Evolutionary conservation across 345 rosid genomes (phyloP).

Genomic region (Citrus australasica): DNA sequence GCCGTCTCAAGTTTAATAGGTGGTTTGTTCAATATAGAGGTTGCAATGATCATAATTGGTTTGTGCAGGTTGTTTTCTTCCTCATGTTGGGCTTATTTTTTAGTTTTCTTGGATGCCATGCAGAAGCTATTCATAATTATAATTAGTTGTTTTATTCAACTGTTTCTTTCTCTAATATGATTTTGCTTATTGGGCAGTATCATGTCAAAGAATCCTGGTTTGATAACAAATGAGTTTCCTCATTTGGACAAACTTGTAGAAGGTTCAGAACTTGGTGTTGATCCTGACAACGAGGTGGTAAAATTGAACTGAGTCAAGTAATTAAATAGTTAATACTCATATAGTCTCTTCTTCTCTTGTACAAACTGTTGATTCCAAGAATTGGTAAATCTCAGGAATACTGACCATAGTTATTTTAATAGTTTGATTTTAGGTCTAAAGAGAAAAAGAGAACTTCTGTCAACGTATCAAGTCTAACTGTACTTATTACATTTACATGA

Average conservation of each 20-base stretch:
- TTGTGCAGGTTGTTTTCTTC: constrained; percentile 41
- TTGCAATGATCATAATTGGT: constrained; percentile 42
- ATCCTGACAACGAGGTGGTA: constrained; percentile 35
- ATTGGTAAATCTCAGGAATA: background rate
- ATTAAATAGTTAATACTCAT: background rate
- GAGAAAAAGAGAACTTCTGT: background rate
- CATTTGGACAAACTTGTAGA: constrained; percentile 16
- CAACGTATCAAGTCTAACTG: background rate
- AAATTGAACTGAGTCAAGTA: background rate
- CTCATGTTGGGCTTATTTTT: background rate
- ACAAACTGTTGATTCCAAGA: background rate
- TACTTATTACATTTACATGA: background rate
- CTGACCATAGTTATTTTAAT: background rate
- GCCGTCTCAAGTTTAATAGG: constrained; percentile 30
- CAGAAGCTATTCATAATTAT: background rate
- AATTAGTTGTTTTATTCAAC: background rate
- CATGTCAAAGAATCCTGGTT: constrained; percentile 52
- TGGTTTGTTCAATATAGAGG: constrained; percentile 38
- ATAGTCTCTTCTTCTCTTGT: background rate
- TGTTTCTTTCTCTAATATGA: background rate
- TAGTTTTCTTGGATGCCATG: background rate
- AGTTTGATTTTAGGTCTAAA: background rate
- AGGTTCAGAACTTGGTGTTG: constrained; percentile 18
- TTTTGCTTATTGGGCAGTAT: constrained; percentile 33
- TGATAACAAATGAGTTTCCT: constrained; percentile 23